phyloP scores from a whole-genome alignment of 257 asterid species.

The Euphrasia confusa region DNA sequence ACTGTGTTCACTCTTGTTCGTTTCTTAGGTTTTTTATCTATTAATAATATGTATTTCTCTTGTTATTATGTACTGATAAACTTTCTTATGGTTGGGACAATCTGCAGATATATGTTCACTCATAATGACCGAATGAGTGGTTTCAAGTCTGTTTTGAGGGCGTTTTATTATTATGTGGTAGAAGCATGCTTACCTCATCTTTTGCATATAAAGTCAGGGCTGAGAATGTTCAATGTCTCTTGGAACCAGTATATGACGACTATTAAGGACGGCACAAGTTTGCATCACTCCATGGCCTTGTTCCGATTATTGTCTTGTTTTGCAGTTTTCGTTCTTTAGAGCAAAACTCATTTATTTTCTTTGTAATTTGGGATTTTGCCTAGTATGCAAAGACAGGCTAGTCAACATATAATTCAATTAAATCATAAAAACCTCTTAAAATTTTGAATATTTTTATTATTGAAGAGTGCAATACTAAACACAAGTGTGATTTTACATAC shows the following conservation, averaged over 20 bases:
- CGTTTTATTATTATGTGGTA: constrained; percentile 3
- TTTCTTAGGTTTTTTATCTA: too few relatives aligned
- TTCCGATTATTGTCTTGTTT: background rate
- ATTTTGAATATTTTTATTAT: background rate
- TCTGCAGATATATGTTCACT: constrained; percentile 49
- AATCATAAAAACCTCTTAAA: background rate
- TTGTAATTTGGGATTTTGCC: background rate
- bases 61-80: background rate
- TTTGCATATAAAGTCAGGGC: background rate
- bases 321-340: too few relatives aligned
- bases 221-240: background rate
- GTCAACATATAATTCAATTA: too few relatives aligned
- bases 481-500: constrained; percentile 17
- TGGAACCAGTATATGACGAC: background rate
- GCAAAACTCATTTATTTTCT: background rate
- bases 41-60: background rate
- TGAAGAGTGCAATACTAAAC: constrained; percentile 5
- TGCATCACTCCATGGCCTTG: constrained; percentile 9
- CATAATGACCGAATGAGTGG: constrained; percentile 23
- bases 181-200: background rate
- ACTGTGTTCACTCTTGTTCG: background rate
- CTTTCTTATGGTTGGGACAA: constrained; percentile 18
- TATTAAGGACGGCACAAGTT: background rate
- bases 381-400: background rate
- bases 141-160: constrained; percentile 10